Evolutionary conservation across 2,329 filamentous ascomycete species (phyloP), one percentile per base, ranked within the genome.

Genomic region (Epicoccum nigrum): DNA sequence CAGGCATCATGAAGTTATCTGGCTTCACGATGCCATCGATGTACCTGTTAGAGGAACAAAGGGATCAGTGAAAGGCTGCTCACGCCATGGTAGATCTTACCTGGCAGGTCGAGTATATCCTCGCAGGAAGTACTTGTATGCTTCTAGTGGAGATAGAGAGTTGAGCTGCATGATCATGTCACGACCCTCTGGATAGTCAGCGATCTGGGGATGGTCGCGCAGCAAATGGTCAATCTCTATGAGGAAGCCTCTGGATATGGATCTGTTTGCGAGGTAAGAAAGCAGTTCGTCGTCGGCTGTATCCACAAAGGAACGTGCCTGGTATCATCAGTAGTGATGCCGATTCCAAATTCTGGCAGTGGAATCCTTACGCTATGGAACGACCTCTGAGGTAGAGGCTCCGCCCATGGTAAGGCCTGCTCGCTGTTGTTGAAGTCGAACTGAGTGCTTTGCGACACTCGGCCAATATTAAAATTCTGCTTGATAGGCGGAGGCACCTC

Each of bases 41-140:
- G 20, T 63, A 63, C 33, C 60, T 62, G 28, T 16, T 5, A n/a
- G 2, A 23, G 25, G 0, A 4, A 28, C 56, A n/a, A 2, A 23
- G 25, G 0, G 4, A 28, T 59, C 12, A 56, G 54, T 31, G 16
- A 7, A 6, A 13, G 7, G 4, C 6, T 4, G 2, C 11, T 12
- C 28, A 7, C 7, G 11, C 11, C 6, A 28, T 23, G 12, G 3
- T 4, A 7, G 13, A 16, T 5, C 54, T 20, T 59, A 69, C 52
- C 66, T 55, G 3, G 65, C 65, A 25, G 67, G 67, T 13, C 58
- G 51, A 7, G 59, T 66, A 41, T 67, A 69, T 2, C 65, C 67
- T 17, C 56, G 62, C 23, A 69, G 19, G 42, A 69, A 69, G 45
- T 52, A 55, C 20, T 51, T 51, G 34, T 67, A 68, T 0, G 65